phyloP scores from a whole-genome alignment of 164 flowering plant species.

The Paratinospora sagittata region DNA sequence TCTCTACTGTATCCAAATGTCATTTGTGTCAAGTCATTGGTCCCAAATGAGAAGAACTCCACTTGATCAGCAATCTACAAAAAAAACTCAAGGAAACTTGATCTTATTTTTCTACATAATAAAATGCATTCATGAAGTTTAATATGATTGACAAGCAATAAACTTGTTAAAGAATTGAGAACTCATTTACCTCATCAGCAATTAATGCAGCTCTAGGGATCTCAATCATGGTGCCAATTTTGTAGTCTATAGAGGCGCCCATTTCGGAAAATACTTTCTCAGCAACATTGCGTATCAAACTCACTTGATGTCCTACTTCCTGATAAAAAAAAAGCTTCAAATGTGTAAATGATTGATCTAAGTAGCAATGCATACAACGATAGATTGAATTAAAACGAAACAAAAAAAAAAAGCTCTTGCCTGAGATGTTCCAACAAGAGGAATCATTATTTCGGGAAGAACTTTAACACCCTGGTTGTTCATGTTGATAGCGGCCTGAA shows the following conservation, averaged over 20 bases:
- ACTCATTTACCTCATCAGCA: constrained; percentile 78
- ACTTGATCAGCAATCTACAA: constrained; percentile 84
- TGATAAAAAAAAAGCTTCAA: constrained; percentile 33
- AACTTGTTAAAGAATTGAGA: not conserved
- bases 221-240: constrained; percentile 98
- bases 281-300: constrained; percentile 62
- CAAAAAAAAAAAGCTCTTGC: constrained; percentile 30
- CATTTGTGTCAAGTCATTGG: too few relatives aligned
- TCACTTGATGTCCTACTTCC: constrained; percentile 89
- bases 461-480: constrained; percentile 63
- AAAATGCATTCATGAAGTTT: not conserved
- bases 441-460: too few relatives aligned
- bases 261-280: constrained; percentile 73
- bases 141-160: not conserved
- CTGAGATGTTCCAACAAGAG: constrained; percentile 98
- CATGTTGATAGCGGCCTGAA: constrained; percentile 82
- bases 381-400: not conserved
- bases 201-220: constrained; percentile 95
- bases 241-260: constrained; percentile 59
- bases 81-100: not conserved
- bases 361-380: not conserved
- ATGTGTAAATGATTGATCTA: not conserved
- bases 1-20: too few relatives aligned
- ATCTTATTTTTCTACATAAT: not conserved
- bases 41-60: too few relatives aligned